A percentile compares a stretch with the other conserved stretches of the same genome.
Evolutionary conservation across 192 early-diverging fungal species (phyloP).

Genomic region (Coemansia sp.): DNA sequence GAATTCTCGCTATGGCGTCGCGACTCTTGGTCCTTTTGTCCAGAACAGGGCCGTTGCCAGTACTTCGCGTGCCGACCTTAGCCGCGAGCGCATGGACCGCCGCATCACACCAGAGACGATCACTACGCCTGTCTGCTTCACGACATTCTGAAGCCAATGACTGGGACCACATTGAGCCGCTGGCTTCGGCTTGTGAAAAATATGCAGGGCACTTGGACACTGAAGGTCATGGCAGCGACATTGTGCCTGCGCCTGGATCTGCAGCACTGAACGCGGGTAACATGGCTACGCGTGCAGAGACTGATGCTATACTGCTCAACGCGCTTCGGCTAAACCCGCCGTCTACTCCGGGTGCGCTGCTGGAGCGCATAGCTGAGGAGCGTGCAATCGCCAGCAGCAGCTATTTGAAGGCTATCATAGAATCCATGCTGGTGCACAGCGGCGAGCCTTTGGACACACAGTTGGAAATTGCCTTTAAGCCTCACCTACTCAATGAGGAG

Average conservation of each 20-base stretch:
- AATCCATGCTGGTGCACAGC: conserved; percentile 6
- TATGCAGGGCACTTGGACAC: neutral
- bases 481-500: conserved; percentile 21
- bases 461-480: conserved; percentile 11
- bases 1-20: conserved; percentile 11
- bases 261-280: neutral
- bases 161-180: conserved; percentile 6
- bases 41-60: conserved; percentile 9
- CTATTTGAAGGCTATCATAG: conserved; percentile 28
- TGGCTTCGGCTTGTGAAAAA: conserved; percentile 1
- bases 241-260: neutral
- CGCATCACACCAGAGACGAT: neutral
- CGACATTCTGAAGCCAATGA: neutral
- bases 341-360: conserved; percentile 11
- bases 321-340: conserved; percentile 23
- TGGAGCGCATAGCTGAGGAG: conserved; percentile 37
- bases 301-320: conserved; percentile 20
- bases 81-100: neutral
- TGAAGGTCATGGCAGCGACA: neutral
- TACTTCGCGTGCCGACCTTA: neutral
- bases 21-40: conserved; percentile 6
- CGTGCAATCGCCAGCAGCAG: conserved; percentile 25
- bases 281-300: neutral
- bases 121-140: neutral
- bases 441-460: neutral